Evolutionary conservation across 2,329 filamentous ascomycete species (phyloP).

Genomic region (Phyllosticta citriasiana): DNA sequence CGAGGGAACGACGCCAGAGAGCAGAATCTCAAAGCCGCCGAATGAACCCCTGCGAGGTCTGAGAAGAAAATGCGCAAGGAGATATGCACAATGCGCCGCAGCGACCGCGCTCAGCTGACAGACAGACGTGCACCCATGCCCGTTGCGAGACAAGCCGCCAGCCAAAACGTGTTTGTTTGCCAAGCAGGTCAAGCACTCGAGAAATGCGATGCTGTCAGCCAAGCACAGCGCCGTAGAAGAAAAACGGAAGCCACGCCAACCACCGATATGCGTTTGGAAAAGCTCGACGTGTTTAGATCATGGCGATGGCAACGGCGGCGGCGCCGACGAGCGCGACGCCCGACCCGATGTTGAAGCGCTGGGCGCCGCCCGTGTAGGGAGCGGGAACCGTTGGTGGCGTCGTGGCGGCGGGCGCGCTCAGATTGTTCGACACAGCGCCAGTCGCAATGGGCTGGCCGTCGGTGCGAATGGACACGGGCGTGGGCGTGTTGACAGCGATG

Average conservation of each 20-base stretch:
- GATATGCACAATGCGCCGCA: background rate
- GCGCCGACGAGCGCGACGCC: constrained; percentile 6
- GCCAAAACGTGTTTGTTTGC: background rate
- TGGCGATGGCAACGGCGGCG: constrained; percentile 4
- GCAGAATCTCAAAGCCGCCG: too few relatives aligned
- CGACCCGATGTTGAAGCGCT: background rate
- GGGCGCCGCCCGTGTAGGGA: constrained; percentile 8
- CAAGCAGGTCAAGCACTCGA: background rate
- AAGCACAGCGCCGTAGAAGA: background rate
- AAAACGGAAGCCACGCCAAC: background rate
- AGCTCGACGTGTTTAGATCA: background rate
- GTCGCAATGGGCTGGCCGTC: constrained; percentile 13
- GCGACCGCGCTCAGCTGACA: background rate
- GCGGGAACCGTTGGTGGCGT: constrained; percentile 12
- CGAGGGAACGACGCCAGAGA: background rate
- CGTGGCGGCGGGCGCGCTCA: constrained; percentile 9
- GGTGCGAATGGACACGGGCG: constrained; percentile 6
- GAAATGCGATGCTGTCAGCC: background rate
- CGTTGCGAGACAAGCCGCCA: background rate
- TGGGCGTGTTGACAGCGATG: background rate
- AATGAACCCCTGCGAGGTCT: background rate
- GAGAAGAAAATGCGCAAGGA: background rate
- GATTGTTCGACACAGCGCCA: background rate
- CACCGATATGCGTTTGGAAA: background rate
- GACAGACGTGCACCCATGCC: background rate